phyloP scores from a whole-genome alignment of 177 flowering plant genomes.

The Tripterygium wilfordii region DNA sequence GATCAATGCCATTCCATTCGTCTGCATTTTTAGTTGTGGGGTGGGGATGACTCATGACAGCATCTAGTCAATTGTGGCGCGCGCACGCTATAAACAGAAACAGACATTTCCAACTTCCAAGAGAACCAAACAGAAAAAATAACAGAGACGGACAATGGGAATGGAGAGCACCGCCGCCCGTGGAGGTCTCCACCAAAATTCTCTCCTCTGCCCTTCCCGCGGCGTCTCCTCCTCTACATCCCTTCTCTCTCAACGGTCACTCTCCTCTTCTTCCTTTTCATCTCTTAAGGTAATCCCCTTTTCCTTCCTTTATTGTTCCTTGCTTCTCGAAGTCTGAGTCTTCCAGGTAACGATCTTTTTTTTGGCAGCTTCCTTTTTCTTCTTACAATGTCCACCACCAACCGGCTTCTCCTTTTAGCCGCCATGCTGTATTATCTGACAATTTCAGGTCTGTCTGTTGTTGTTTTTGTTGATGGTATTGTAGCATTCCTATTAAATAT shows the following conservation, averaged over 20 bases:
- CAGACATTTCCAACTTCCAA: too few relatives aligned
- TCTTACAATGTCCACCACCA: conserved; percentile 12
- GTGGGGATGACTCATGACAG: too few relatives aligned
- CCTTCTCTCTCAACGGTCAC: conserved; percentile 4
- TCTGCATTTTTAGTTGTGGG: too few relatives aligned
- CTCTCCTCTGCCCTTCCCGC: conserved; percentile 25
- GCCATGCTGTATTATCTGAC: conserved; percentile 20
- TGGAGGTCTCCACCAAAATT: conserved; percentile 25
- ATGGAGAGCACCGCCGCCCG: conserved; percentile 43
- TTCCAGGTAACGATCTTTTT: too few relatives aligned
- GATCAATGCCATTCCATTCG: too few relatives aligned
- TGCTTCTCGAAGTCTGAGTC: too few relatives aligned
- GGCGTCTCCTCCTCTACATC: conserved; percentile 10
- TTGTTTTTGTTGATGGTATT: background rate
- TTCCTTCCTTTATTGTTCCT: background rate
- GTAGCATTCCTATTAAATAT: background rate
- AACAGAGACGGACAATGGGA: conserved; percentile 3
- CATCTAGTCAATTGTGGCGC: too few relatives aligned
- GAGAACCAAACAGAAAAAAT: too few relatives aligned
- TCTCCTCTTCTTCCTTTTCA: conserved; percentile 11
- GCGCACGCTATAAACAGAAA: too few relatives aligned
- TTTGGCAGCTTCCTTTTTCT: conserved; percentile 26
- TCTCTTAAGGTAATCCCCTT: conserved; percentile 24
- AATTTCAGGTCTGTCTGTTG: conserved; percentile 18
- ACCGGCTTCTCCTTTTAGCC: conserved; percentile 16